Evolutionary conservation across 768 basidiomycete species (phyloP).

Genomic region (Phylloporus scabripes): DNA sequence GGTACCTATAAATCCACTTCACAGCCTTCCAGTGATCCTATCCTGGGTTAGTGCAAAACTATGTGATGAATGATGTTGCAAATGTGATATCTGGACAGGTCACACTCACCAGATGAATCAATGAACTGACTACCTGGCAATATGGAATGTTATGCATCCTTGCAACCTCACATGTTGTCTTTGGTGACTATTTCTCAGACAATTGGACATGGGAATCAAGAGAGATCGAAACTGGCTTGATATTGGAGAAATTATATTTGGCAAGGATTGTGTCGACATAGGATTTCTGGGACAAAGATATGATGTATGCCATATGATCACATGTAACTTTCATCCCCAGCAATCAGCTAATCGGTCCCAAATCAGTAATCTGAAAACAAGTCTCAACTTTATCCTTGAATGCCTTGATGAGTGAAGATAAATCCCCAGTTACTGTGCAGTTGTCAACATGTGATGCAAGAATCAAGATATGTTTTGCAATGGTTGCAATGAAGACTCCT

Average conservation of each 20-base stretch:
- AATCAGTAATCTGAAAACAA: not conserved
- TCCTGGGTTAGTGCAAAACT: not conserved
- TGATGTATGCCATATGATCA: too few relatives aligned
- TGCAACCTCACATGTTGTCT: not conserved
- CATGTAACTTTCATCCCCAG: not conserved
- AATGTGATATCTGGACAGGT: not conserved
- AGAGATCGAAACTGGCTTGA: not conserved
- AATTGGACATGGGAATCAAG: not conserved
- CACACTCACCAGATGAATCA: not conserved
- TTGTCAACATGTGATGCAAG: conserved; percentile 1
- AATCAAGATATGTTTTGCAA: not conserved
- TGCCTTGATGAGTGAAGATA: not conserved
- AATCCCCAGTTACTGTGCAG: not conserved
- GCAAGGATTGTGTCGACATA: too few relatives aligned
- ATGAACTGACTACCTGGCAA: not conserved
- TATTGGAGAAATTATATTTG: not conserved
- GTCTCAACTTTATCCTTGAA: not conserved
- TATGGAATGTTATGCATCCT: not conserved
- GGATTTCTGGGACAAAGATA: too few relatives aligned
- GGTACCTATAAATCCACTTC: conserved; percentile 11
- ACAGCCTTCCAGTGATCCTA: not conserved
- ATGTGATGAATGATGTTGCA: not conserved
- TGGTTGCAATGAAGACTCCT: not conserved
- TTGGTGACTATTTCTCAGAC: too few relatives aligned
- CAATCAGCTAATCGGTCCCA: not conserved